Evolutionary conservation across 257 asterid genomes (phyloP).

Genomic region (Vinca minor): DNA sequence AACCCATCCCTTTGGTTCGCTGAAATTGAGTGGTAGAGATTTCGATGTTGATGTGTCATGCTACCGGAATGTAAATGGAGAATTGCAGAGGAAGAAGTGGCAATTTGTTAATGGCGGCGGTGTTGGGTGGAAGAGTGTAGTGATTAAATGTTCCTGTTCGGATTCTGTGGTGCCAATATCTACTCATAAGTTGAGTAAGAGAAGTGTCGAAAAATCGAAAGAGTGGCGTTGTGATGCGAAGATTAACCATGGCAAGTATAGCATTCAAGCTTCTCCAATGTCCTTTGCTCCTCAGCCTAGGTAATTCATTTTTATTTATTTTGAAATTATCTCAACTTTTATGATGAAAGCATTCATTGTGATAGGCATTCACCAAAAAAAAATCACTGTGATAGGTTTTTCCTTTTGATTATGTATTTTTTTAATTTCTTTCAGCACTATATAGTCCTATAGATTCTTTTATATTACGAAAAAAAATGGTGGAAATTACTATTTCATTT

Average conservation of each 20-base stretch:
- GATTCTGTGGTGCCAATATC: conserved; percentile 35
- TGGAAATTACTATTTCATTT: background rate
- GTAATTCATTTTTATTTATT: conserved; percentile 25
- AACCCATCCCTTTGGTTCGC: conserved; percentile 19
- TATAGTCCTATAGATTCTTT: background rate
- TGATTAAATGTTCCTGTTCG: conserved; percentile 44
- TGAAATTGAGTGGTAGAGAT: conserved; percentile 3
- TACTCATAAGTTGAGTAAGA: conserved; percentile 33
- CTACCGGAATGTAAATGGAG: conserved; percentile 7
- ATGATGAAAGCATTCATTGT: background rate
- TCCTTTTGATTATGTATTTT: background rate
- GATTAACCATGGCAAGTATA: conserved; percentile 25
- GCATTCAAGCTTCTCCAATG: conserved; percentile 39
- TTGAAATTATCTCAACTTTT: no score
- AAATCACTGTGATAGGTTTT: background rate
- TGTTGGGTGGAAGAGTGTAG: conserved; percentile 15
- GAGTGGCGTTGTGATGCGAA: conserved; percentile 44
- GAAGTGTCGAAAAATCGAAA: conserved; percentile 41
- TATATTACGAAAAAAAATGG: background rate
- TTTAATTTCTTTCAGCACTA: background rate
- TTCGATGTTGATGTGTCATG: background rate
- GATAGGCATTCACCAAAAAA: no score
- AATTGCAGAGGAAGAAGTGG: conserved; percentile 44
- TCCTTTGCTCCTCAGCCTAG: conserved; percentile 59
- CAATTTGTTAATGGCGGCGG: conserved; percentile 9